phyloP scores from a whole-genome alignment of 345 rosid species.

The Ailanthus altissimus region DNA sequence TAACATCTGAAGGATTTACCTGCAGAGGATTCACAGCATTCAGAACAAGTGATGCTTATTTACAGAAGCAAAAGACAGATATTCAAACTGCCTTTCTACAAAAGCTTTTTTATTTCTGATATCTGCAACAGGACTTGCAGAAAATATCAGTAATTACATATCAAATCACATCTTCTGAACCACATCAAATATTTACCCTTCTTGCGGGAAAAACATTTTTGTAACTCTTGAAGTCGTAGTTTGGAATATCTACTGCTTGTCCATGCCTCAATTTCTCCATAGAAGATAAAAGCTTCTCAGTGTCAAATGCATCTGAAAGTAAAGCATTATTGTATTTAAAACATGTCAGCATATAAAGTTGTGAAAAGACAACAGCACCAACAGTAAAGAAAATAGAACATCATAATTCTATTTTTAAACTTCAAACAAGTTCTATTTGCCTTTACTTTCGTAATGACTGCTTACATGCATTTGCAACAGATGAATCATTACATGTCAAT shows the following conservation, averaged over 20 bases:
- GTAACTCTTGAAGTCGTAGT: slow-evolving; percentile 90
- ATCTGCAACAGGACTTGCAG: not conserved
- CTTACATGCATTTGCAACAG: not conserved
- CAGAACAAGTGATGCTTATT: slow-evolving; percentile 2
- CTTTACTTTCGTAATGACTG: not conserved
- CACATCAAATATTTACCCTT: slow-evolving; percentile 48
- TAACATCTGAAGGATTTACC: slow-evolving; percentile 96
- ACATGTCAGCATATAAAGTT: slow-evolving; percentile 10
- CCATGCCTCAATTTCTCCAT: slow-evolving; percentile 92
- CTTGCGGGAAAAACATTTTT: slow-evolving; percentile 60
- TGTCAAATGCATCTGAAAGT: slow-evolving; percentile 89
- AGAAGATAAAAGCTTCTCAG: slow-evolving; percentile 63
- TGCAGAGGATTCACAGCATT: slow-evolving; percentile 35
- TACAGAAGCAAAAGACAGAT: not conserved
- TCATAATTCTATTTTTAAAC: not conserved
- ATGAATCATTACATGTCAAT: not conserved
- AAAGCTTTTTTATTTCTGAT: not conserved
- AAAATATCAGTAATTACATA: slow-evolving; percentile 13
- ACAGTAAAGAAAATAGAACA: not conserved
- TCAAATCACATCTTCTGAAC: not conserved
- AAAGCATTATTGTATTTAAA: slow-evolving; percentile 28
- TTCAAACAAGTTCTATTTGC: not conserved
- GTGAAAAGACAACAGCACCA: not conserved
- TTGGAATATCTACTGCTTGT: slow-evolving; percentile 89
- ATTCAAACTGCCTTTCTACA: not conserved